Base-by-base conservation (phyloP, 768 basidiomycete species). In the Boletus rubescentipes region DNA sequence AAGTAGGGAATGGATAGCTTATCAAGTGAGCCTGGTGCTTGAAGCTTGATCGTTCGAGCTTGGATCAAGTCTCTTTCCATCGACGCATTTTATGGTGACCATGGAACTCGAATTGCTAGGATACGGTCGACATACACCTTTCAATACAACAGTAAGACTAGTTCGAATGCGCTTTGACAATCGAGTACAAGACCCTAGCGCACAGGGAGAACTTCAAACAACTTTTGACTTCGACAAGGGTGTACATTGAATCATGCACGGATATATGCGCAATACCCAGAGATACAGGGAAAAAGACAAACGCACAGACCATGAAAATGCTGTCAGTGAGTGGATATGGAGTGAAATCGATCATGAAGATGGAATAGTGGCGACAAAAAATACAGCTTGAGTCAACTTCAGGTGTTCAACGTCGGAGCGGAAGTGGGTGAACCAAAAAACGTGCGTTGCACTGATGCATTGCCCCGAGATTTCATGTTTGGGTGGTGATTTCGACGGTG, bases 401-500 rank as follows among this genome's bases (percentile, higher is more conserved):
- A 70, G 52, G 66, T 50, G 57, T 71, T 70, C 51, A 71, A 46
- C 7, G 55, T 41, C 16, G 69, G 69, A 46, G 60, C 63, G 2
- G 67, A 63, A 23, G 65, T 57, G 23, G 69, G 69, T 3, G 69
- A 70, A 31, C 80, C 73, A 41, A 69, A 70, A 53, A 69, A 75
- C 11, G 71, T 63, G 57, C 78, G 77, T 68, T 89, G 86, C 66
- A 76, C 69, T 47, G 84, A 79, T 50, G 75, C 73, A 42, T 78
- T 75, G 50, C 80, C 76, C 38, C 86, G 79, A 47, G 73, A 72
- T 73, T 85, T 88, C 66, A 74, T 71, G 65, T 89, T 89, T 21
- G 87, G 85, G 57, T 84, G 81, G 61, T 81, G 78, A 58, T 83
- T 84, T 42, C 77, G 73, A 55, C 79, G 78, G 49, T 79, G 79